Base-by-base conservation (phyloP, 192 early-diverging fungal species). In the Linnemannia exigua region DNA sequence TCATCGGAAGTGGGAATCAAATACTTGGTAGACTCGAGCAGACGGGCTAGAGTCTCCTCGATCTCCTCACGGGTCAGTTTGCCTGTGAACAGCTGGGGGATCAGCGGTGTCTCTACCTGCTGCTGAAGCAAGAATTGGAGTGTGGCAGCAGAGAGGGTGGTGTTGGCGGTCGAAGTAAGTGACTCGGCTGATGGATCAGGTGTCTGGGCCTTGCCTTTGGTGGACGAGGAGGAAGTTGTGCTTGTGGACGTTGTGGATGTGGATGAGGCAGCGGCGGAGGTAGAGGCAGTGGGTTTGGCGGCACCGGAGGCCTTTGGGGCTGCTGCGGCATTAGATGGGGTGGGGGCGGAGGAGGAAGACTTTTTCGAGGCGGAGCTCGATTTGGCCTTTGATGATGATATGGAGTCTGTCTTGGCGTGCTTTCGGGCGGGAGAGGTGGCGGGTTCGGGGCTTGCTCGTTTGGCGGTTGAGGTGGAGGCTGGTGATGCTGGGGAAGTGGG, bases 1-100 rank as follows among this genome's bases (percentile, higher is more conserved):
- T 79, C 77, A 15, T 69, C 76, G 8, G 77, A 19, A 19, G 52
- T 72, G 6, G 77, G 41, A 37, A 86, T 76, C 74, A 86, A 22
- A 44, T 86, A 70, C 41, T 80, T 86, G 31, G 84, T 86, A 16
- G 84, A 86, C 69, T 86, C 84, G 16, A 86, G 75, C 66, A 86
- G 61, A 38, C 84, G 84, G 11, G 74, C 79, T 6, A 86, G 41
- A 17, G 84, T 86, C 8, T 47, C 84, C 8, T 86, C 84, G 51
- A 86, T 86, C 66, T 86, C 84, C 28, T 86, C 78, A 28, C 84
- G 38, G 0, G 84, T 58, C 9, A 86, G 79, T 22, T 79, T 86
- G 35, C 84, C 84, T 17, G 84, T 86, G 66, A 86, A 86, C 41
- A 86, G 46, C 66, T 86, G 84, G 35, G 84, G 84, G 50, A 86